Base-by-base conservation (phyloP, 257 asterid genomes). In the Ehretia macrophylla region DNA sequence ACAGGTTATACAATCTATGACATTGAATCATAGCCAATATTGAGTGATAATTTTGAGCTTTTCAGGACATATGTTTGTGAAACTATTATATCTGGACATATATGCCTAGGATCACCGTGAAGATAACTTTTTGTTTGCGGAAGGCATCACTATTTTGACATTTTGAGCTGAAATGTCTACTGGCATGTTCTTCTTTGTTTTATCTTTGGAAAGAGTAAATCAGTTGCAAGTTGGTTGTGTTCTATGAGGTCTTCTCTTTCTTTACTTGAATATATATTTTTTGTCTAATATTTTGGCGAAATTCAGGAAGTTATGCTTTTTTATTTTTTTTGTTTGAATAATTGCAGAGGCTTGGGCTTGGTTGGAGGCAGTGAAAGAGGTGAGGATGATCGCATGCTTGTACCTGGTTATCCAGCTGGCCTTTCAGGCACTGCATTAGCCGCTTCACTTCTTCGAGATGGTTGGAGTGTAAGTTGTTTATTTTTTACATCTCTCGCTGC, bases 381-480 rank as follows among this genome's bases (percentile, higher is more conserved):
- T 58, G 93, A 56, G 72, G 83, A 80, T 72, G 88, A 80, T 73
- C 85, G 66, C 58, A 82, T 88, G 68, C 77, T 84, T 64, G 77
- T 84, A 69, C 95, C 97, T 17, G 75, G 66, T 60, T 63, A 88
- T 68, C 97, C 99, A 6, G 60, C 69, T 20, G 99, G 97, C 27
- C 80, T 92, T 72, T 92, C 99, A 18, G 99, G 95, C 69, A 88
- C 99, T 17, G 95, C 99, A 49, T 78, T 88, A 67, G 97, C 99
- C 17, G 95, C 97, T 65, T 82, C 99, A 56, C 97, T 92, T 72
- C 89, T 92, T 63, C 87, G 97, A 64, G 97, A 88, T 52, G 99
- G 99, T 68, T 92, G 99, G 99, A 83, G 88, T 73, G 97, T 89
- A 65, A 89, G 95, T 77, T 51, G 17, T 70, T 14, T 14, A 32